Evolutionary conservation across 2,329 filamentous ascomycete genomes (phyloP), one percentile per base, ranked within the genome.

Genomic region (Diplodia scrobiculata): DNA sequence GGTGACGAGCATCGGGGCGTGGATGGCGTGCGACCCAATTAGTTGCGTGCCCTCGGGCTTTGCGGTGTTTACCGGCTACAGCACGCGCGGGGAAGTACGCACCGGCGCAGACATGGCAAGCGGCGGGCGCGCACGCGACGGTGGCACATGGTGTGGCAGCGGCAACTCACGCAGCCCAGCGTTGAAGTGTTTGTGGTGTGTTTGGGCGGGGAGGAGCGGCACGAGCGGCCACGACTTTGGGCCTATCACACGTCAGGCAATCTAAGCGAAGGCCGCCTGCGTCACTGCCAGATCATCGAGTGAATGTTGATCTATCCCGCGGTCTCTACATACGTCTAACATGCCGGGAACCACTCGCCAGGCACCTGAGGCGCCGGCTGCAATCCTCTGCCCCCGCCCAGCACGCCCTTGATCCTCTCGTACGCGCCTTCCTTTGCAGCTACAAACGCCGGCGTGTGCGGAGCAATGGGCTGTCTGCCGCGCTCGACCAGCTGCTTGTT

Each of bases 401-500:
- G 71, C 51, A 80, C 45, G 4, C 71, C 72, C 67, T 76, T 73
- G 21, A 77, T 70, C 66, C 75, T 73, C 66, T 72, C 67, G 47
- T 74, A 47, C 38, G 74, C 71, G 54, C 76, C 73, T 38, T 63
- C 70, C 69, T 75, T 79, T 21, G 75, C 75, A 47, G 69, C 67
- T 38, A 75, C 71, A 76, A 78, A 81, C 59, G 66, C 67, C 25
- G 72, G 66, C 4, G 74, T 74, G 71, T 81, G 79, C 0, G 77
- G 78, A 25, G 64, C 34, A 63, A 80, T 68, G 53, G 51, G 59
- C 52, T 63, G 29, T 11, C 63, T 58, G 1, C 73, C 73, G 13
- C 47, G 47, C 27, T 66, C 64, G 25, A 63, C 67, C 51, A 75
- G 66, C 47, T 77, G 72, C 5, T 38, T 34, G 68, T 81, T 81